These are phyloP conservation scores for Suhomyces ambrosiae DNA, from an alignment of 1,139 yeast species.

Conservation along the genomic window DNA sequence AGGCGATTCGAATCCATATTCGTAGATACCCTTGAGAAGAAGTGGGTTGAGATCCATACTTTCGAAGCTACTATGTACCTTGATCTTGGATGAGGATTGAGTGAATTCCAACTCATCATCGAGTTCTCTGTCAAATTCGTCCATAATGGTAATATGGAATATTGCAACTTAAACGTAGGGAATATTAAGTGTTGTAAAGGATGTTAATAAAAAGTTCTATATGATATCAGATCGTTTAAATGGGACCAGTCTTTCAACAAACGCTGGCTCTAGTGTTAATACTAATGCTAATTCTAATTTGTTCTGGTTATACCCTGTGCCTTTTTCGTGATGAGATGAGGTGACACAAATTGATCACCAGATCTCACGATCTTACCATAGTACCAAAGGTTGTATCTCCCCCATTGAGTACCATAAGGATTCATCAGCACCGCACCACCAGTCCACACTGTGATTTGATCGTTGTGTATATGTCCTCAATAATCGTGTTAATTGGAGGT, in stretches of 20 bases:
- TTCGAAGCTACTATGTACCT: conserved; percentile 70
- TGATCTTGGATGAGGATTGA: conserved; percentile 55
- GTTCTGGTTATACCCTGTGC: too few relatives aligned
- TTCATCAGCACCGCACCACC: too few relatives aligned
- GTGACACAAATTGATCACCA: conserved; percentile 3
- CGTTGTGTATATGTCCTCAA: conserved; percentile 19
- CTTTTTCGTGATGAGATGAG: conserved; percentile 5
- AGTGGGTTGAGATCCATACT: conserved; percentile 76
- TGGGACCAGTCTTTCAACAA: too few relatives aligned
- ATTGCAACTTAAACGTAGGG: too few relatives aligned
- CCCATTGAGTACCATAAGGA: too few relatives aligned
- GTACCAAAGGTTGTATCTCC: too few relatives aligned
- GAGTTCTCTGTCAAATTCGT: conserved; percentile 53
- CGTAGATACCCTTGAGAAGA: conserved; percentile 73
- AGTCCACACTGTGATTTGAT: background rate
- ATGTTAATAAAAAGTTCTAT: too few relatives aligned
- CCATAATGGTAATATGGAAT: conserved; percentile 16
- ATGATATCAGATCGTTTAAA: too few relatives aligned
- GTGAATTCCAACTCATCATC: conserved; percentile 63
- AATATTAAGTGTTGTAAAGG: too few relatives aligned
- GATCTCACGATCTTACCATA: background rate
- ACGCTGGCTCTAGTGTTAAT: too few relatives aligned
- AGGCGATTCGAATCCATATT: conserved; percentile 92
- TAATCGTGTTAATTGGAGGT: conserved; percentile 65
- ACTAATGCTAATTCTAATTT: too few relatives aligned